Percentiles rank a stretch among this genome's conserved stretches.
phyloP scores from a whole-genome alignment of 2,329 filamentous ascomycete genomes.

The Fusarium dimerum region DNA sequence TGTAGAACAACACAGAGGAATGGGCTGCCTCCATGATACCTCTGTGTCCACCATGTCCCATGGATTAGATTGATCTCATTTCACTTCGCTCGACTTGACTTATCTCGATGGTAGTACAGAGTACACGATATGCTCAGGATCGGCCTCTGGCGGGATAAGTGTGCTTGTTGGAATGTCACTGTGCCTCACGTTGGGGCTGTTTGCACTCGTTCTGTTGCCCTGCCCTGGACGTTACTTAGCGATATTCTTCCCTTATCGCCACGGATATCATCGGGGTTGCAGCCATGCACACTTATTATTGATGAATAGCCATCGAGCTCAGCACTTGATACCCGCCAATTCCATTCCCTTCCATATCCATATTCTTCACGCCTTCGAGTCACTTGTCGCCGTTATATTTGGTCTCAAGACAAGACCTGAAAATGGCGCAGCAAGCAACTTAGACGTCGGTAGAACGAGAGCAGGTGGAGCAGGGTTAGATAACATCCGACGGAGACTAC shows the following conservation, averaged over 20 bases:
- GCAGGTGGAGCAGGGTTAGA: too few relatives aligned
- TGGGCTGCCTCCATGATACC: too few relatives aligned
- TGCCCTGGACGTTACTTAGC: neutral
- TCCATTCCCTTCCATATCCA: neutral
- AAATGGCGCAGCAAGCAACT: too few relatives aligned
- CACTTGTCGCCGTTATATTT: too few relatives aligned
- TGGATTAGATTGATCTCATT: neutral
- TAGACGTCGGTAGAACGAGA: too few relatives aligned
- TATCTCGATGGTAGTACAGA: neutral
- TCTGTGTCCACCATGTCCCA: too few relatives aligned
- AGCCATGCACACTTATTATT: neutral
- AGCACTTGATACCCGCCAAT: neutral
- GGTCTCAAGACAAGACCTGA: too few relatives aligned
- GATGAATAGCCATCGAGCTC: neutral
- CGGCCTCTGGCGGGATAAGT: neutral
- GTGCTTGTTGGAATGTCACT: neutral
- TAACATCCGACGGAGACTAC: too few relatives aligned
- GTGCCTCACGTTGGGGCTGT: neutral
- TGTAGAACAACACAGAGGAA: too few relatives aligned
- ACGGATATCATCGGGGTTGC: slow-evolving; percentile 4
- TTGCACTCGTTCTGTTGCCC: neutral
- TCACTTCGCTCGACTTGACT: neutral
- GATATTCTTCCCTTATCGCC: neutral
- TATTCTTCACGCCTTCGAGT: too few relatives aligned
- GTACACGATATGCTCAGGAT: neutral